These are phyloP conservation scores for Clitoria ternatea DNA, from an alignment of 306 rosid species.

Conservation along the genomic window DNA sequence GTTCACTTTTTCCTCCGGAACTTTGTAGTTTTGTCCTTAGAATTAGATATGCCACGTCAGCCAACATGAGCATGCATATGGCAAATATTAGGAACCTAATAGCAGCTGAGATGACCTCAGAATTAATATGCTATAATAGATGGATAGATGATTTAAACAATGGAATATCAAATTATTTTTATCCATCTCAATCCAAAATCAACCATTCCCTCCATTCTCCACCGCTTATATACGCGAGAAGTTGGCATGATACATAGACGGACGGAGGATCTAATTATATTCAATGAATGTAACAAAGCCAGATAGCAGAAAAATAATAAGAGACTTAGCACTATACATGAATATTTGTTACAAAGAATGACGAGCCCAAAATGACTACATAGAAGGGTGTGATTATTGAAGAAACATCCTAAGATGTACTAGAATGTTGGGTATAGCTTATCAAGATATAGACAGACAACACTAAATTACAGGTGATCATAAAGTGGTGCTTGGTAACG, in stretches of 20 bases:
- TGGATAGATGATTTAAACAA: not conserved
- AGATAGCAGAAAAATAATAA: not conserved
- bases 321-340: slow-evolving; percentile 16
- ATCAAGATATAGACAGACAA: slow-evolving; percentile 18
- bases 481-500: slow-evolving; percentile 65
- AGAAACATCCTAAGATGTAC: slow-evolving; percentile 21
- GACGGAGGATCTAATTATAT: no score
- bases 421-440: slow-evolving; percentile 18
- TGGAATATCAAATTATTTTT: not conserved
- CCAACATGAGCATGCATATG: no score
- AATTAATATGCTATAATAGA: no score
- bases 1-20: no score
- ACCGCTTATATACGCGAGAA: not conserved
- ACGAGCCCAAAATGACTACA: slow-evolving; percentile 20
- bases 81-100: no score
- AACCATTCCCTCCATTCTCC: not conserved
- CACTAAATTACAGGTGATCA: slow-evolving; percentile 28
- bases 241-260: no score
- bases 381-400: slow-evolving; percentile 25
- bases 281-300: not conserved
- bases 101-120: no score
- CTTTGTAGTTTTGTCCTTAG: no score
- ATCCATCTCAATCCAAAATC: not conserved
- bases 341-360: slow-evolving; percentile 30
- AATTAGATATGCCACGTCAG: no score